phyloP scores from a whole-genome alignment of 1,284 basidiomycete species.

The Xerocomus cyaneibrunnescens region DNA sequence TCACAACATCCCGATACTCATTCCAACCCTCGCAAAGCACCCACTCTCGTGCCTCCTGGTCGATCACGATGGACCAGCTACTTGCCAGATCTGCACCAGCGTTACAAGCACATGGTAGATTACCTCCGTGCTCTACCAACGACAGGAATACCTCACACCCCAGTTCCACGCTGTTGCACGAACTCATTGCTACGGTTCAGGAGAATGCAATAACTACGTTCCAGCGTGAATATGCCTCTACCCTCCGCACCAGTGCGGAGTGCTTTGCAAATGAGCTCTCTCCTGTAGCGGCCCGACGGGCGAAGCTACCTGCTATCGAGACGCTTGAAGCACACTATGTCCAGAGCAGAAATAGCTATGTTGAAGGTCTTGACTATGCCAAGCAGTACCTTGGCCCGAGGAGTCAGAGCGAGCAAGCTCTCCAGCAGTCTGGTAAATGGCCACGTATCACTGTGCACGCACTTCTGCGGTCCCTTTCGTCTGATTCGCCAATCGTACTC shows the following conservation, averaged over 20 bases:
- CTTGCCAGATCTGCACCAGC: constrained; percentile 8
- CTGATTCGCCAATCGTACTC: neutral
- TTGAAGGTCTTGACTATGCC: constrained; percentile 4
- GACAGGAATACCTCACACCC: neutral
- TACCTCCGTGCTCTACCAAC: neutral
- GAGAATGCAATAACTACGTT: constrained; percentile 11
- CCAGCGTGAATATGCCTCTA: constrained; percentile 7
- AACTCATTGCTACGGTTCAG: constrained; percentile 9
- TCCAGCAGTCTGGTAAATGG: constrained; percentile 30
- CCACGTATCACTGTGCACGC: constrained; percentile 12
- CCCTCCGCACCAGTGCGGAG: neutral
- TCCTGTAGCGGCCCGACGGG: too few relatives aligned
- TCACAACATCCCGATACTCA: constrained; percentile 4
- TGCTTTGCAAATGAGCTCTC: neutral
- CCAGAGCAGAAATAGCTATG: constrained; percentile 1
- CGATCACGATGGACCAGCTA: constrained; percentile 3
- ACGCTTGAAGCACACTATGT: constrained; percentile 1
- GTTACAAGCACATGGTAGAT: neutral
- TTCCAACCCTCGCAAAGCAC: constrained; percentile 10
- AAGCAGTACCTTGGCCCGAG: constrained; percentile 10
- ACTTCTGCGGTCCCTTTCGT: neutral
- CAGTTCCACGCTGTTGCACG: constrained; percentile 1
- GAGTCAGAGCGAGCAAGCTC: constrained; percentile 14
- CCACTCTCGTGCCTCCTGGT: neutral
- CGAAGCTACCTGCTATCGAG: neutral